These are phyloP conservation scores for Microdochium trichocladiopsis DNA, from an alignment of 2,329 filamentous ascomycete genomes.

Conservation along the genomic window DNA sequence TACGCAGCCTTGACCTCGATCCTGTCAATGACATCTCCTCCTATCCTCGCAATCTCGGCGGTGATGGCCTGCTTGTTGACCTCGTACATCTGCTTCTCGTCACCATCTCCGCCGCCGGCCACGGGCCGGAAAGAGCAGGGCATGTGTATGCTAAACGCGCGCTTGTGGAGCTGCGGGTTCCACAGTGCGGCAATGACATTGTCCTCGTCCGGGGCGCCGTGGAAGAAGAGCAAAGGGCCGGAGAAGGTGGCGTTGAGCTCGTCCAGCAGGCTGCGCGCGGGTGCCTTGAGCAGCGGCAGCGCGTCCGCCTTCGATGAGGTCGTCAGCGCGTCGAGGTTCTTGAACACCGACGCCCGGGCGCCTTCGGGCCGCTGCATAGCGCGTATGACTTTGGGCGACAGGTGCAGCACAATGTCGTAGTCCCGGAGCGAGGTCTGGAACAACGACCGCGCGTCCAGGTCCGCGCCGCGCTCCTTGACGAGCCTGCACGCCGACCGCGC, in stretches of 20 bases:
- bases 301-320: conserved; percentile 22
- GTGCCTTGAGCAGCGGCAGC: conserved; percentile 48
- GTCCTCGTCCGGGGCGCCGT: conserved; percentile 50
- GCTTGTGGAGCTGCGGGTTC: conserved; percentile 45
- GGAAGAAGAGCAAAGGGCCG: conserved; percentile 72
- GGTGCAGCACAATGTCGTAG: conserved; percentile 79
- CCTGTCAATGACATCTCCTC: conserved; percentile 59
- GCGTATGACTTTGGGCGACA: conserved; percentile 50
- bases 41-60: conserved; percentile 64
- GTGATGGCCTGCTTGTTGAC: conserved; percentile 63
- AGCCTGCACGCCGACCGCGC: conserved; percentile 68
- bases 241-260: conserved; percentile 64
- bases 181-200: conserved; percentile 49
- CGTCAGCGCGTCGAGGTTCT: conserved; percentile 67
- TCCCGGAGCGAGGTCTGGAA: conserved; percentile 70
- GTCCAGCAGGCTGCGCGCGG: conserved; percentile 53
- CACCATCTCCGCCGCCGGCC: conserved; percentile 23
- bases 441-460: conserved; percentile 49
- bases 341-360: conserved; percentile 52
- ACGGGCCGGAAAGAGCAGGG: conserved; percentile 58
- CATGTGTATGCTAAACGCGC: conserved; percentile 65
- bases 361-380: conserved; percentile 27
- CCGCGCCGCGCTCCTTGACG: conserved; percentile 43
- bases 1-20: conserved; percentile 44
- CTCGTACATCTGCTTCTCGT: conserved; percentile 41